Base-by-base conservation (phyloP, 768 basidiomycete genomes). In the Calvatia gigantea region DNA sequence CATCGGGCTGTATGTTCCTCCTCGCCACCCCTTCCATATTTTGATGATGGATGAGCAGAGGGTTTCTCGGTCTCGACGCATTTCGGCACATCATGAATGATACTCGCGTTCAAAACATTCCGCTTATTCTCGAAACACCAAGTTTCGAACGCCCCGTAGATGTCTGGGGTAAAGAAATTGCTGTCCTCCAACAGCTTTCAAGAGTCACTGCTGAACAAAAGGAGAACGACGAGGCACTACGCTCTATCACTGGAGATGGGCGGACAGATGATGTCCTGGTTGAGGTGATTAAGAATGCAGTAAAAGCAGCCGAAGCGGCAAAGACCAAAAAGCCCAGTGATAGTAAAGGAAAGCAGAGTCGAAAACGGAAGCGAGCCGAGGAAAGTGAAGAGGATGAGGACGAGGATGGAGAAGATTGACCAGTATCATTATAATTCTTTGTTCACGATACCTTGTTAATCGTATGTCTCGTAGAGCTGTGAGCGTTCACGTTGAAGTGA, bases 61-160 rank as follows among this genome's bases (percentile, higher is more conserved):
- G 92, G 1, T 71, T 84, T 45, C 77, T 94, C 37, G 82, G 82
- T 7, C 73, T 93, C 3, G 58, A 63, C 0, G 75, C 83, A 0
- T 94, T 94, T 69, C 71, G 75, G 28, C 76, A 82, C 57, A 81
- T 92, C 47, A 72, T 93, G 50, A 78, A 79, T 7, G 91, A 94
- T 63, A 72, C 78, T 3, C 83, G 89, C 15, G 75, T 85, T 27
- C 79, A 83, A 54, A 67, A 78, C 42, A 85, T 94, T 31, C 91
- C 91, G 1, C 77, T 95, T 32, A 83, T 95, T 29, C 77, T 94
- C 12, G 92, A 95, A 65, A 94, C 93, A 0, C 89, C 89, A 0
- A 80, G 78, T 25, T 83, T 84, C 59, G 91, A 89, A 54, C 71
- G 75, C 15, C 79, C 78, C 21, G 60, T 47, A 19, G 81, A 80